Conservation (phyloP, 129 eudicot species). For the Scalesia atractyloides region DNA sequence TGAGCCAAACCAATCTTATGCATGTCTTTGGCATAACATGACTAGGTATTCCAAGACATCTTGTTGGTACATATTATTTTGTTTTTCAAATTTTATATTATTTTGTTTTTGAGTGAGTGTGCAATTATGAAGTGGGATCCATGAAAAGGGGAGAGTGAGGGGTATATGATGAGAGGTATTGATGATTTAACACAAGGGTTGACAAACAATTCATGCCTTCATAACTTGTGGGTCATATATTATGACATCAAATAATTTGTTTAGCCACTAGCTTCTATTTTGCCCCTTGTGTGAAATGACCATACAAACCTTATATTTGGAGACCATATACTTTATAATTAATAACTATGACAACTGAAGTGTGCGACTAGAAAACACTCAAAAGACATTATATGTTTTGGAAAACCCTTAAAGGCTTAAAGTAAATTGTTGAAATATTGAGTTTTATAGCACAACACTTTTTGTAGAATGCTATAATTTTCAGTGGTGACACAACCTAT, state of each 20-base stretch:
- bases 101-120: constrained; percentile 25
- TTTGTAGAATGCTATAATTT: not conserved
- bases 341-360: not conserved
- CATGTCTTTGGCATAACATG: not conserved
- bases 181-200: constrained; percentile 41
- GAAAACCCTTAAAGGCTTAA: not conserved
- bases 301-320: not conserved
- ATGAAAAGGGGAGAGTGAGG: constrained; percentile 46
- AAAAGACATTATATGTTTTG: not conserved
- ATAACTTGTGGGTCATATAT: constrained; percentile 34
- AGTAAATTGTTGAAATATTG: too few relatives aligned
- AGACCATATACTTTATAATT: not conserved
- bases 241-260: constrained; percentile 36
- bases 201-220: constrained; percentile 27
- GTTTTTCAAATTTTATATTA: not conserved
- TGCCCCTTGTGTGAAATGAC: not conserved
- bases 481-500: not conserved
- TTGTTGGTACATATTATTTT: not conserved
- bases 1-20: not conserved
- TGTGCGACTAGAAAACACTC: not conserved
- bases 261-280: constrained; percentile 30
- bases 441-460: not conserved
- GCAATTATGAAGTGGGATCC: constrained; percentile 47
- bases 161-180: constrained; percentile 45
- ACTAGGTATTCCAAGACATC: not conserved